Conservation (phyloP, 2,329 filamentous ascomycete species). For the Boeremia exigua region DNA sequence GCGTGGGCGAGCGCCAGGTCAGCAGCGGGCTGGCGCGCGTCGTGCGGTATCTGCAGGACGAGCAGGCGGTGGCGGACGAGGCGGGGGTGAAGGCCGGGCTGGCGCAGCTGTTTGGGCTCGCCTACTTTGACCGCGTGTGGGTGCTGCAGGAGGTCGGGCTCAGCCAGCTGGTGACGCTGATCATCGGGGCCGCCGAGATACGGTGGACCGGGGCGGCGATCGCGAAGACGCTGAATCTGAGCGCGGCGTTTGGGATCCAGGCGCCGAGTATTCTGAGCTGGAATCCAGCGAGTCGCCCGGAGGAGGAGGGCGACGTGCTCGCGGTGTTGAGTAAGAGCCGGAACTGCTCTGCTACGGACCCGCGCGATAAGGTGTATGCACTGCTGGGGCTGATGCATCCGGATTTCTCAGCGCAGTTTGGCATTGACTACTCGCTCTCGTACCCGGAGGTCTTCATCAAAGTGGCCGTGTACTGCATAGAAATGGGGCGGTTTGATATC, state of each 20-base stretch:
- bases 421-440: not conserved
- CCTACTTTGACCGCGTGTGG: slow-evolving; percentile 26
- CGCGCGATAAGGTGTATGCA: slow-evolving; percentile 17
- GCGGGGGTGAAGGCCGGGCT: not conserved
- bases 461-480: not conserved
- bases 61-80: not conserved
- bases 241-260: not conserved
- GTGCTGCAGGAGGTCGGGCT: slow-evolving; percentile 26
- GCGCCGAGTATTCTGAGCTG: not conserved
- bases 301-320: slow-evolving; percentile 10
- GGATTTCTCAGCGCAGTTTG: not conserved
- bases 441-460: not conserved
- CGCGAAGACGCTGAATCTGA: not conserved
- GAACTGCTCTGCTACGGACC: slow-evolving; percentile 13
- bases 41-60: not conserved
- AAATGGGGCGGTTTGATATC: not conserved
- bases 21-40: not conserved
- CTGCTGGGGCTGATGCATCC: slow-evolving; percentile 10
- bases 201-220: not conserved
- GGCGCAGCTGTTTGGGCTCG: not conserved
- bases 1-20: not conserved
- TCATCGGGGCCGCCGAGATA: not conserved
- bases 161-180: slow-evolving; percentile 1
- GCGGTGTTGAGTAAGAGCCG: slow-evolving; percentile 10
- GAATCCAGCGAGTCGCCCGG: not conserved